Percentiles rank a stretch among this genome's conserved stretches.
These are phyloP conservation scores for Zoysia japonica DNA, from an alignment of 176 grass and related monocot genomes.

Conservation along the genomic window DNA sequence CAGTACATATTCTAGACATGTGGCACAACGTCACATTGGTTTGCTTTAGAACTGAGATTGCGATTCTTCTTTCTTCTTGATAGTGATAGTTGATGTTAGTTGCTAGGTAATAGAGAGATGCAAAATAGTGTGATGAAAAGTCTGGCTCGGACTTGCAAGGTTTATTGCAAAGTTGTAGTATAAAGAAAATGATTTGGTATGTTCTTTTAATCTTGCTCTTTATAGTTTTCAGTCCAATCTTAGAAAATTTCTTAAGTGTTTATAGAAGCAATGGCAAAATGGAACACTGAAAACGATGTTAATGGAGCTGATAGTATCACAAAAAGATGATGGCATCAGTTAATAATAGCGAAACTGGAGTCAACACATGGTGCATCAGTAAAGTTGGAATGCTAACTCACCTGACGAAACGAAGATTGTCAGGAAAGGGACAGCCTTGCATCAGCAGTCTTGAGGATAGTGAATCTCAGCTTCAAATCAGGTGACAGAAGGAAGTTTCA, in stretches of 20 bases:
- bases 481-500: slow-evolving; percentile 2
- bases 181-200: slow-evolving; percentile 14
- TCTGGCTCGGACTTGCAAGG: slow-evolving; percentile 36
- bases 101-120: slow-evolving; percentile 31
- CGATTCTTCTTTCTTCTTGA: slow-evolving; percentile 37
- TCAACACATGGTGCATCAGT: background rate
- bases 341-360: background rate
- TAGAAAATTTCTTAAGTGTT: background rate
- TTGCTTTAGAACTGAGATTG: slow-evolving; percentile 22
- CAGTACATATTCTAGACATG: slow-evolving; percentile 47
- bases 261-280: background rate
- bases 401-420: slow-evolving; percentile 9
- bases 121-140: slow-evolving; percentile 44
- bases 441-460: slow-evolving; percentile 10
- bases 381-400: slow-evolving; percentile 18
- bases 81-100: slow-evolving; percentile 23
- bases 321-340: background rate
- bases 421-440: background rate
- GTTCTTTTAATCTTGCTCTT: background rate
- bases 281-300: slow-evolving; percentile 4
- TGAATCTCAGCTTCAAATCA: slow-evolving; percentile 5
- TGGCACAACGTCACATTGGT: slow-evolving; percentile 46
- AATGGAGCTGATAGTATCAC: background rate
- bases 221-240: background rate
- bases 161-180: slow-evolving; percentile 38